Evolutionary conservation across 495 filamentous ascomycete genomes (phyloP), one percentile per base, ranked within the genome.

Genomic region (Podospora australis): DNA sequence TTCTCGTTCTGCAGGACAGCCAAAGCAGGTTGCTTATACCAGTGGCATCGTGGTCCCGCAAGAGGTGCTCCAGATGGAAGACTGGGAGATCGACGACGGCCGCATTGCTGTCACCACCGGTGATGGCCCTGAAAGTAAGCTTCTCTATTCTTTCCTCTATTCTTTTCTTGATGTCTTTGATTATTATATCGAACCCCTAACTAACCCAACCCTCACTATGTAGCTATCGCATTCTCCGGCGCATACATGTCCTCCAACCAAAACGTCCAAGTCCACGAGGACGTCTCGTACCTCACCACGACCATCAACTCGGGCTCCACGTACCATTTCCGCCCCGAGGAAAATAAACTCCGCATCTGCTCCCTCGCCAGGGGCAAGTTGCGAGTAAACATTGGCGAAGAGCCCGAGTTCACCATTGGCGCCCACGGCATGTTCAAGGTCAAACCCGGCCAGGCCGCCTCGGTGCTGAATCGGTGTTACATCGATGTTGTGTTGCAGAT

Each of bases 401-500:
- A 57, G 9, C 48, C 53, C 2, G 48, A 57, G 22, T 65, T 68
- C 24, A 21, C 39, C 6, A 47, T 68, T 22, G 62, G 65, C 1
- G n/a, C 49, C 5, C 36, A 49, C 8, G 64, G 64, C 4, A 43
- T 64, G 43, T 54, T 65, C 7, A 54, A 25, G 19, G 55, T 68
- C 24, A 35, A 17, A 16, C 50, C 59, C 3, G 55, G 57, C 0
- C 19, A 24, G 20, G 36, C 16, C 2, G 65, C 64, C 38, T 46
- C 36, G 11, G 56, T 56, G 9, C 39, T 35, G 43, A 68, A 68
- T 32, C 30, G 36, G 43, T 34, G 55, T 1, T 67, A 66, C 52
- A 21, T 51, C 3, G 58, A 67, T 44, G 60, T 59, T 6, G 49
- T 55, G 34, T 25, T 69, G 19, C 58, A 67, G 21, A 49, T 66